A percentile compares a stretch with the other conserved stretches of the same genome.
These are phyloP conservation scores for Pseudocercospora cruenta DNA, from an alignment of 2,329 filamentous ascomycete species.

Conservation along the genomic window DNA sequence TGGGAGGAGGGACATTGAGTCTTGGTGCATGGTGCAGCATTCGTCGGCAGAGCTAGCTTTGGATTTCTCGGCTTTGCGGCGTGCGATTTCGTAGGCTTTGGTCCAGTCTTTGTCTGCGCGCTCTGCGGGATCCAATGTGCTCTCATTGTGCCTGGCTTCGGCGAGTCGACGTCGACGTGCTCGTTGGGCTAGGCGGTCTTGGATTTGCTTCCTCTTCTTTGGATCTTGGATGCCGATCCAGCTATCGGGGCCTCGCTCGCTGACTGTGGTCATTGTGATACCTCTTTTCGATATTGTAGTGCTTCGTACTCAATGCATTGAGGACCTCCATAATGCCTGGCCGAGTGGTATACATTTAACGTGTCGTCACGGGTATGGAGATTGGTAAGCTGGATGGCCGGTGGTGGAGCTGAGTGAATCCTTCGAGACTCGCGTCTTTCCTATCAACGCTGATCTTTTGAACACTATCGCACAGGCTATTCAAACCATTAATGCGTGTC, in stretches of 20 bases:
- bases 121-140: not conserved
- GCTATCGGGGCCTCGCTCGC: not conserved
- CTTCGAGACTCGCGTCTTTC: not conserved
- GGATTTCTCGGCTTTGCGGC: conserved; percentile 9
- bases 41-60: not conserved
- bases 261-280: not conserved
- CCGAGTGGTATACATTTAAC: not conserved
- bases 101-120: conserved; percentile 14
- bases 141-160: not conserved
- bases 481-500: not conserved
- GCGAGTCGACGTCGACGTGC: conserved; percentile 38
- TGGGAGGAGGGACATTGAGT: conserved; percentile 7
- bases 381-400: not conserved
- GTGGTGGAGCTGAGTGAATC: not conserved
- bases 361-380: not conserved
- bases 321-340: not conserved
- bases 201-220: conserved; percentile 46
- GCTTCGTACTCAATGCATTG: not conserved
- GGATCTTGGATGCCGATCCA: conserved; percentile 44
- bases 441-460: not conserved
- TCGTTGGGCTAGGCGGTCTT: conserved; percentile 46
- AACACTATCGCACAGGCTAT: not conserved
- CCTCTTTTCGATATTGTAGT: not conserved
- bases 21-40: not conserved
- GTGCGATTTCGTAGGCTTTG: conserved; percentile 7